phyloP scores from a whole-genome alignment of 257 asterid genomes.

The Solanum paucissectum region DNA sequence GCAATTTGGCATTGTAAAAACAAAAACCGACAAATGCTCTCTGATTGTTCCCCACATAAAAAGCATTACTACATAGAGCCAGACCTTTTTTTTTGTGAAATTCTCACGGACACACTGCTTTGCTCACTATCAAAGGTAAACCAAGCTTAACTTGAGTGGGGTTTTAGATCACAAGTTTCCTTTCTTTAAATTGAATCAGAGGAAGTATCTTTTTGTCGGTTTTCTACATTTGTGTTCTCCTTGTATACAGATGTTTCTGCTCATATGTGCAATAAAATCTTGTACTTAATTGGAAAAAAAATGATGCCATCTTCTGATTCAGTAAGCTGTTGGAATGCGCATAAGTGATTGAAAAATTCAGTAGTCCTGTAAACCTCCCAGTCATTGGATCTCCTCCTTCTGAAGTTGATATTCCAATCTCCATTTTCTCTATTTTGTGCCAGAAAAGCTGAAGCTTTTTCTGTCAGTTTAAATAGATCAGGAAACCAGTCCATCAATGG shows the following conservation, averaged over 20 bases:
- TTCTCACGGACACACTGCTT: background rate
- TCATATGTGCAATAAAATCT: background rate
- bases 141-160: background rate
- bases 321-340: background rate
- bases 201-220: background rate
- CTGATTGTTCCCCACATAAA: background rate
- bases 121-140: background rate
- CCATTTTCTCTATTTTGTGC: background rate
- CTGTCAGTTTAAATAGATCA: background rate
- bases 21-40: background rate
- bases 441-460: background rate
- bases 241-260: background rate
- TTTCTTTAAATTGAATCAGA: background rate
- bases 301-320: background rate
- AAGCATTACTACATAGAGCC: background rate
- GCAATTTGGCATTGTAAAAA: background rate
- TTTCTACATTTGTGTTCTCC: background rate
- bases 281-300: background rate
- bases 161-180: background rate
- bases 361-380: background rate
- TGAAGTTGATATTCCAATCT: background rate
- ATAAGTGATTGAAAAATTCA: background rate
- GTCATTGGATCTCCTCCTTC: background rate
- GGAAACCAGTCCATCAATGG: background rate
- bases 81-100: background rate